A percentile compares a stretch with the other conserved stretches of the same genome.
phyloP scores from a whole-genome alignment of 2,329 filamentous ascomycete genomes.

The Didymella pomorum region DNA sequence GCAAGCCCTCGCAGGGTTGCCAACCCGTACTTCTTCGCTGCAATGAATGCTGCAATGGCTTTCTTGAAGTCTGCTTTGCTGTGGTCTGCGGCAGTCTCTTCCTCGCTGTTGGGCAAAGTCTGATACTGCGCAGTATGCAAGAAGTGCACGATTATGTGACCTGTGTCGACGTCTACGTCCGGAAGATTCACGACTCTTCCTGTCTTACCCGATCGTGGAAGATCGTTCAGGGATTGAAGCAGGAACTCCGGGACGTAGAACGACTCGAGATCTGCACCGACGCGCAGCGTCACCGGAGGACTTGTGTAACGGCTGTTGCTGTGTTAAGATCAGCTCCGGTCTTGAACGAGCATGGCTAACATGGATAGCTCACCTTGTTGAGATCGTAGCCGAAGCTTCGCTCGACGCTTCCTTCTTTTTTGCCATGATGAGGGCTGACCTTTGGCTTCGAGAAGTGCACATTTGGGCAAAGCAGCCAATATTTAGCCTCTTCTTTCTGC shows the following conservation, averaged over 20 bases:
- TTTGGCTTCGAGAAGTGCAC: no score
- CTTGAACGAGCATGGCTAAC: neutral
- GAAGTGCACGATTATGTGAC: conserved; percentile 35
- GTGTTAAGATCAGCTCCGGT: neutral
- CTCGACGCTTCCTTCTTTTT: neutral
- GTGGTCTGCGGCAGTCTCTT: neutral
- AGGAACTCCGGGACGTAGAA: conserved; percentile 1
- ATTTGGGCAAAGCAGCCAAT: neutral
- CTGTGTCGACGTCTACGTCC: conserved; percentile 26
- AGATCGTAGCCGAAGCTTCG: neutral
- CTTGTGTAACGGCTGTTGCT: conserved; percentile 2
- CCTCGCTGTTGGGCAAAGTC: conserved; percentile 19
- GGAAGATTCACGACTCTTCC: neutral
- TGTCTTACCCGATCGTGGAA: neutral
- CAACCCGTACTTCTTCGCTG: neutral
- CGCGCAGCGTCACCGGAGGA: neutral
- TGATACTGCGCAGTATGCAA: conserved; percentile 37
- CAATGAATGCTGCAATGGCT: neutral
- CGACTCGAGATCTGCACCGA: neutral
- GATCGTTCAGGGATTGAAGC: neutral
- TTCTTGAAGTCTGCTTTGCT: neutral
- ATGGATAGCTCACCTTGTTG: neutral
- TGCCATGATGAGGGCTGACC: neutral
- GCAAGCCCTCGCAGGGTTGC: neutral
- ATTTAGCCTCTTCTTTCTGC: no score